Conservation (phyloP, 83 land plant species). For the Thuja plicata region DNA sequence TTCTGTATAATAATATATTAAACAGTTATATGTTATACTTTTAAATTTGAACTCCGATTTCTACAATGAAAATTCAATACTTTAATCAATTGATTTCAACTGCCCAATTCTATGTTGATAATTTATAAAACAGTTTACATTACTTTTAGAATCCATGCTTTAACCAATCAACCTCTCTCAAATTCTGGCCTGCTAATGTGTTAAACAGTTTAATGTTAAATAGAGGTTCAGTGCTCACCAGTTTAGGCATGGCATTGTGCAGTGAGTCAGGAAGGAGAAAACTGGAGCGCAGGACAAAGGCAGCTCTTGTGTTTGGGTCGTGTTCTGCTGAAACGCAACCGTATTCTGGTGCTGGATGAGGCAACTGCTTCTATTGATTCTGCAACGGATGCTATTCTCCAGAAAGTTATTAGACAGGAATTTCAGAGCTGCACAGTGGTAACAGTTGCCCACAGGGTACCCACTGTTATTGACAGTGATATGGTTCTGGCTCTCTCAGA, state of each 20-base stretch:
- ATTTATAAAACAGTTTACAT: too few species aligned
- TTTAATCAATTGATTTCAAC: too few species aligned
- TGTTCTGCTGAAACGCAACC: constrained; percentile 41
- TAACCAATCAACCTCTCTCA: too few species aligned
- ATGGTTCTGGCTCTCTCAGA: constrained; percentile 69
- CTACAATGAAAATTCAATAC: too few species aligned
- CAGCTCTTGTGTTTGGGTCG: constrained; percentile 68
- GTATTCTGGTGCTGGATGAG: constrained; percentile 62
- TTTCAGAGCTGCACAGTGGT: constrained; percentile 59
- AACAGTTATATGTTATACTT: too few species aligned
- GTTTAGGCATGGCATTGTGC: neutral
- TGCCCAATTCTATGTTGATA: too few species aligned
- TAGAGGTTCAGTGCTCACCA: neutral
- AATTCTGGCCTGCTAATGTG: too few species aligned
- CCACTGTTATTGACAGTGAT: constrained; percentile 73
- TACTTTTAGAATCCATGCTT: too few species aligned
- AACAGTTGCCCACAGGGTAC: constrained; percentile 75
- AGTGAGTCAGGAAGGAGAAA: constrained; percentile 65
- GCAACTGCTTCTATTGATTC: constrained; percentile 75
- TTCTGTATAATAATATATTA: too few species aligned
- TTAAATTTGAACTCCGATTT: too few species aligned
- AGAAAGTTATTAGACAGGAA: constrained; percentile 49
- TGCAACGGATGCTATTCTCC: constrained; percentile 57
- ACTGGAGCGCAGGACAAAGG: constrained; percentile 68
- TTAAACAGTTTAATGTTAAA: neutral